Evolutionary conservation across 345 rosid species (phyloP).

Genomic region (thale cress (Arabidopsis thaliana)): DNA sequence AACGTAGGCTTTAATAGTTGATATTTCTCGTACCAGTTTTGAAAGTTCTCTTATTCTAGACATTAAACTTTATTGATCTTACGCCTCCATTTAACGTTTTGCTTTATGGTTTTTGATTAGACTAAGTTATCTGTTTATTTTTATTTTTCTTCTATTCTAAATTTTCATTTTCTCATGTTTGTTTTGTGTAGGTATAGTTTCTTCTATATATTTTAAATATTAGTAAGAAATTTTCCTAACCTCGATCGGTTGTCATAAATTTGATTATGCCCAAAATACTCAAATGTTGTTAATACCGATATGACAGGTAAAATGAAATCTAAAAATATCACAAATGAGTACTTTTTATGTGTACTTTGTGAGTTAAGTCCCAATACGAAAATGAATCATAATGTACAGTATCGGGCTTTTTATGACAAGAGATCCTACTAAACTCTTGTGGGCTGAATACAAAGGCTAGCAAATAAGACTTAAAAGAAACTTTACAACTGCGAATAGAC

Average conservation of each 20-base stretch:
- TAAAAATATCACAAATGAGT: not conserved
- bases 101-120: not conserved
- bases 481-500: too few species aligned
- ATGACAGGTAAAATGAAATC: not conserved
- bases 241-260: not conserved
- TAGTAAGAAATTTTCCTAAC: not conserved
- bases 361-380: not conserved
- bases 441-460: not conserved
- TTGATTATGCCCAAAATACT: not conserved
- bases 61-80: not conserved
- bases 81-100: conserved; percentile 9
- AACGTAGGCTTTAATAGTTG: conserved; percentile 4
- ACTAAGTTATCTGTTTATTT: not conserved
- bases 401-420: not conserved
- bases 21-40: conserved; percentile 21
- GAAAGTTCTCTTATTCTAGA: not conserved
- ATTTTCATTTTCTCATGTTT: not conserved
- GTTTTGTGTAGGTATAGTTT: not conserved
- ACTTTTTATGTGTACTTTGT: too few species aligned
- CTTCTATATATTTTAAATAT: not conserved
- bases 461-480: not conserved
- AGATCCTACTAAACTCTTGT: not conserved
- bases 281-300: not conserved
- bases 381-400: not conserved
- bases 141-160: not conserved